Evolutionary conservation across 306 rosid species (phyloP).

Genomic region (Arachis stenosperma): DNA sequence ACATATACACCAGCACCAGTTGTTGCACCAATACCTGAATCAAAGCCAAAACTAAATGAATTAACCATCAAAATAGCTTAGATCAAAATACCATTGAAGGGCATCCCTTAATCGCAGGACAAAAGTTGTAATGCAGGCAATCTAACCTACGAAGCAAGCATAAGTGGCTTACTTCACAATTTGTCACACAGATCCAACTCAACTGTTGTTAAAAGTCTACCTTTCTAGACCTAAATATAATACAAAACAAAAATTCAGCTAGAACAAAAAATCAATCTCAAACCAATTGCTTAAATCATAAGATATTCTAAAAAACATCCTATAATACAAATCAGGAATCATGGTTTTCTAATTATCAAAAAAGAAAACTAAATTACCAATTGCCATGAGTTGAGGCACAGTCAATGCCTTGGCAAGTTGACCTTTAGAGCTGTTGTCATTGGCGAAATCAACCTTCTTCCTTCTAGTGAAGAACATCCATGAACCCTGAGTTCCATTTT

Average conservation of each 20-base stretch:
- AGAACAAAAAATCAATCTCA: conserved; percentile 14
- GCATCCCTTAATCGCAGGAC: too few relatives aligned
- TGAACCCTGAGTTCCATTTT: conserved; percentile 44
- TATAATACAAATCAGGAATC: conserved; percentile 7
- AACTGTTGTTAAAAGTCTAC: too few relatives aligned
- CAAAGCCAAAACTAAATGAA: conserved; percentile 7
- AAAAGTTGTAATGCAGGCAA: too few relatives aligned
- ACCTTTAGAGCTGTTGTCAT: conserved; percentile 21
- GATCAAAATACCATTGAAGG: neutral
- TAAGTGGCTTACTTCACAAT: too few relatives aligned
- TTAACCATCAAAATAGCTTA: neutral
- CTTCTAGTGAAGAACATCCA: conserved; percentile 67
- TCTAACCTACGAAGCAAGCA: too few relatives aligned
- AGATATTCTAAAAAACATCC: neutral
- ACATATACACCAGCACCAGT: conserved; percentile 98
- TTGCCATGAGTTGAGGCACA: conserved; percentile 70
- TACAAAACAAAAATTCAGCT: neutral
- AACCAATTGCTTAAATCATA: neutral
- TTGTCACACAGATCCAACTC: too few relatives aligned
- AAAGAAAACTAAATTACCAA: conserved; percentile 53
- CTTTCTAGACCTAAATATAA: neutral
- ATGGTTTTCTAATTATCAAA: neutral
- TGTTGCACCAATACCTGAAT: conserved; percentile 87
- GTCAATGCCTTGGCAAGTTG: conserved; percentile 82
- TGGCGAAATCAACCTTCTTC: conserved; percentile 74